Conservation (phyloP, 768 basidiomycete genomes). For the Strobilomyces echinocephalus region DNA sequence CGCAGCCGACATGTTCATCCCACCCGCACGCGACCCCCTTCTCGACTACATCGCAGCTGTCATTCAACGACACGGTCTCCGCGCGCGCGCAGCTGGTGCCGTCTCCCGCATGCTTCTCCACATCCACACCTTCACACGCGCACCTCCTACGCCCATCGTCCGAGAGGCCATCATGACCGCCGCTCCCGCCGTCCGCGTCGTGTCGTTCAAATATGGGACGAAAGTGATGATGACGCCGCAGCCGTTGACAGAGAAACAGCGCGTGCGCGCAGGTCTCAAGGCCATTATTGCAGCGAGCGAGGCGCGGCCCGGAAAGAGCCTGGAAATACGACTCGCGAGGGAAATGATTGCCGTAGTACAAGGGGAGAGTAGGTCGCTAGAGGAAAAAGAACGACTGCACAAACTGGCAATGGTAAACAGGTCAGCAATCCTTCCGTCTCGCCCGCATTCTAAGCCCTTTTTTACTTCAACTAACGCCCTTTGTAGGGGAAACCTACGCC, state of each 20-base stretch:
- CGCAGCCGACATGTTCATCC: slow-evolving; percentile 44
- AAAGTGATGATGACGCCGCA: slow-evolving; percentile 66
- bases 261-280: slow-evolving; percentile 60
- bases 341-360: slow-evolving; percentile 73
- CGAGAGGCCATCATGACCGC: slow-evolving; percentile 64
- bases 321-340: slow-evolving; percentile 70
- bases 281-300: slow-evolving; percentile 69
- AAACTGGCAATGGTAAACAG: slow-evolving; percentile 71
- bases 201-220: slow-evolving; percentile 55
- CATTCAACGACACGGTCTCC: slow-evolving; percentile 61
- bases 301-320: slow-evolving; percentile 47
- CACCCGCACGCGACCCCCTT: slow-evolving; percentile 72
- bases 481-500: slow-evolving; percentile 22
- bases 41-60: slow-evolving; percentile 60
- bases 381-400: slow-evolving; percentile 60
- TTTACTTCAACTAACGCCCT: not conserved
- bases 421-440: slow-evolving; percentile 38
- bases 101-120: slow-evolving; percentile 62
- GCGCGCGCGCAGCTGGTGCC: slow-evolving; percentile 52
- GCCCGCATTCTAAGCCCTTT: not conserved
- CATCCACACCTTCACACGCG: slow-evolving; percentile 69
- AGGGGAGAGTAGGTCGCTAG: slow-evolving; percentile 54
- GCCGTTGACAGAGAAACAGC: slow-evolving; percentile 76
- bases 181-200: slow-evolving; percentile 64
- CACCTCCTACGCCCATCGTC: slow-evolving; percentile 76